Evolutionary conservation across 805 yeast genomes (phyloP), one percentile per base, ranked within the genome.

Genomic region (Candida tallmaniae): DNA sequence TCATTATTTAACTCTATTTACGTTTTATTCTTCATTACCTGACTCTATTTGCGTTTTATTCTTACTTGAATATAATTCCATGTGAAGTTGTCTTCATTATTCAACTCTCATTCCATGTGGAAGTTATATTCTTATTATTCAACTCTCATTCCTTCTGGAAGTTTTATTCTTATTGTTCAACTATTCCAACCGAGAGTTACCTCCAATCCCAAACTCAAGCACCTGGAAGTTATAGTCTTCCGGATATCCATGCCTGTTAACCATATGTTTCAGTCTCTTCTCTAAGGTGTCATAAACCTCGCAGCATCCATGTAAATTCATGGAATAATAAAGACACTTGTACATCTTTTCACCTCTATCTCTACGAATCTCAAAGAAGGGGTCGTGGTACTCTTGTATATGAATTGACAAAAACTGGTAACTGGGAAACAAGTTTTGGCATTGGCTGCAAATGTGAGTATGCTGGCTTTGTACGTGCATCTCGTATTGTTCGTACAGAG

Each of bases 351-450:
- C 66, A 0, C 76, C 76, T 8, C 52, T 43, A 18, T 63, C 69
- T 30, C 52, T 47, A 29, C 52, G 46, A 3, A 66, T 58, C 14
- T 42, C 41, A 4, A 54, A 45, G 28, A 76, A 67, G 3, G 80
- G 74, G 46, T 74, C 70, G 44, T 78, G 83, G 36, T 58, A 55
- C 42, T 77, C 83, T 17, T 62, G 59, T 1, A 76, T 61, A 42
- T 77, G 83, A 11, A 76, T 44, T 4, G 64, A 60, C 14, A 77
- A 52, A 6, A 69, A 42, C 25, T 39, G 46, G 8, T 60, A 56
- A n/a, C 62, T 58, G 0, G 79, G 78, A 37, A 76, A 70, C 39
- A 49, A 54, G 27, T 46, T 54, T 7, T 45, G 40, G 42, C 78
- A 73, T 23, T 51, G 55, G 0, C 42, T 32, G 39, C 78, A 71